A percentile compares a stretch with the other conserved stretches of the same genome.
These are phyloP conservation scores for Suillus decipiens DNA, from an alignment of 768 basidiomycete species.

Conservation along the genomic window DNA sequence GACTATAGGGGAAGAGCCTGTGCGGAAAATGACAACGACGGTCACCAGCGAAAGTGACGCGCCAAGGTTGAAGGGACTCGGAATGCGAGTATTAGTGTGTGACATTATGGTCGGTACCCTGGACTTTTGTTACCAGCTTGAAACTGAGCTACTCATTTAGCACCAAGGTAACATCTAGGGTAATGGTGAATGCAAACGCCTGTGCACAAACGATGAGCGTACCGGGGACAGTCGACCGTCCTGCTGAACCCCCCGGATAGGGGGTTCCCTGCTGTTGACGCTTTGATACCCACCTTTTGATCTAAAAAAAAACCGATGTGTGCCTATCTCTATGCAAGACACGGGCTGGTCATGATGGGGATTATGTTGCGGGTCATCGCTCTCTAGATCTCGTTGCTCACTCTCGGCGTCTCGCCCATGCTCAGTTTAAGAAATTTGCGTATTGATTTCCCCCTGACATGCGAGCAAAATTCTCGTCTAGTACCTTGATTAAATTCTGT, in stretches of 20 bases:
- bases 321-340: no score
- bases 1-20: no score
- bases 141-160: neutral
- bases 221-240: no score
- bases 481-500: neutral
- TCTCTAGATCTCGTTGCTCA: neutral
- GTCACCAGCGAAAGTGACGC: neutral
- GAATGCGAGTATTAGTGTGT: no score
- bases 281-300: no score
- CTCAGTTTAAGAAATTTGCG: neutral
- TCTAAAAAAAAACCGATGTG: no score
- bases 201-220: no score
- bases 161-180: neutral
- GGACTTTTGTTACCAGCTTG: neutral
- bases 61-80: neutral
- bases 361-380: neutral
- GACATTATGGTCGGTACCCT: neutral
- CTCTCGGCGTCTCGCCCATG: neutral
- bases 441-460: neutral
- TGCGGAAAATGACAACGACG: no score
- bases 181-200: no score
- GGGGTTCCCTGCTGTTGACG: no score
- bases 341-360: no score
- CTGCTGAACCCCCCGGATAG: no score
- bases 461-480: neutral